Percentiles rank a stretch among this genome's conserved stretches.
Evolutionary conservation across 768 basidiomycete genomes (phyloP).

Genomic region (Tylopilus plumbeoviolaceoides): DNA sequence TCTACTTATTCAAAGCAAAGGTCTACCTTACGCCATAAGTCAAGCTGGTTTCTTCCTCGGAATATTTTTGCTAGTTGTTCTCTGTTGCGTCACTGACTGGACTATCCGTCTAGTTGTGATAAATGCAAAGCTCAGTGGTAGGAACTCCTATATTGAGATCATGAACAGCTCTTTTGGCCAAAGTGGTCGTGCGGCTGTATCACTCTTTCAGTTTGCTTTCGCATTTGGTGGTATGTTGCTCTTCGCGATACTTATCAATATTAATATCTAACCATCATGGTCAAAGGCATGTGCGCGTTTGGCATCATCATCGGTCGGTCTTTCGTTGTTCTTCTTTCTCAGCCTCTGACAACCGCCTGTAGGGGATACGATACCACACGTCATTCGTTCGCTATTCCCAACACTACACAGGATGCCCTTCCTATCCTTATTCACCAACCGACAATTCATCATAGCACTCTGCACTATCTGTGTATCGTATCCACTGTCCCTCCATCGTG

Average conservation of each 20-base stretch:
- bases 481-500: slow-evolving; percentile 91
- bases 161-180: slow-evolving; percentile 92
- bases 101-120: slow-evolving; percentile 94
- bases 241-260: neutral
- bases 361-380: slow-evolving; percentile 96
- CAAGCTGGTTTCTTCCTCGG: slow-evolving; percentile 95
- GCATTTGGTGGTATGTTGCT: slow-evolving; percentile 80
- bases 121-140: slow-evolving; percentile 93
- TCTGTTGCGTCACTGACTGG: slow-evolving; percentile 93
- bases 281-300: slow-evolving; percentile 91
- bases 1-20: slow-evolving; percentile 35
- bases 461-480: slow-evolving; percentile 89
- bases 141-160: slow-evolving; percentile 88
- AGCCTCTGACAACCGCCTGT: neutral
- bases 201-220: slow-evolving; percentile 96
- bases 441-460: slow-evolving; percentile 84
- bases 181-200: slow-evolving; percentile 89
- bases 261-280: slow-evolving; percentile 4
- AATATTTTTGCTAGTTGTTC: slow-evolving; percentile 68
- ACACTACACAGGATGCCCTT: slow-evolving; percentile 60
- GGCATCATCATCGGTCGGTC: slow-evolving; percentile 81
- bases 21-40: slow-evolving; percentile 89
- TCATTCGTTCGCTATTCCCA: slow-evolving; percentile 85
- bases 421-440: slow-evolving; percentile 73
- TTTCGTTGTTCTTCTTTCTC: neutral